Evolutionary conservation across 2,329 filamentous ascomycete species (phyloP), one percentile per base, ranked within the genome.

Genomic region (Penicillium rolfsii): DNA sequence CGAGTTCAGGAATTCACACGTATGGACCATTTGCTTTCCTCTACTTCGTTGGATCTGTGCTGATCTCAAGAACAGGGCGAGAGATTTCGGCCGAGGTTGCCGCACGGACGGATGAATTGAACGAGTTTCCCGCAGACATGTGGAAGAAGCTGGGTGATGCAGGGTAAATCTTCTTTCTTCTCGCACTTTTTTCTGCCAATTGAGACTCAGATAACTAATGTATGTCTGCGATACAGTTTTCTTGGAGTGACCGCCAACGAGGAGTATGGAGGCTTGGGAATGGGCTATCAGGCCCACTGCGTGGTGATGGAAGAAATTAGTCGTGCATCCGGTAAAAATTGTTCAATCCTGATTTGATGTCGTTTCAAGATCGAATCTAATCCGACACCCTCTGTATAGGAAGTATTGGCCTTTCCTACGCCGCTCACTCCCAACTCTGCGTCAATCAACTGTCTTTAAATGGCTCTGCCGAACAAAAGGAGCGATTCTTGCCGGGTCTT

Each of bases 281-380:
- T 98, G 87, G 95, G 95, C 11, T 99, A 98, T 78, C 94, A 98
- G 80, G 94, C 95, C 48, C 95, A 99, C 79, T 96, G 92, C 74
- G 83, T 97, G 6, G 92, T 97, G 49, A 90, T 98, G 87, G 95
- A 99, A 79, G 95, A 98, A 82, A 83, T 99, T 45, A 95, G 90
- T 59, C 85, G 94, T 60, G 94, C 94, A 2, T 94, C 90, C 55
- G 93, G 85, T 77, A 77, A 58, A 61, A 41, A 1, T 81, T 41
- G 24, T 1, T n/a, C 48, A 9, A 36, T 35, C 12, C 2, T 43
- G 5, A 9, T 5, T 26, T 30, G 9, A 16, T 5, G 16, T 33
- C 11, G 2, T 22, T 14, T 14, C 16, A 8, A 22, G 4, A 7
- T 3, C 40, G 0, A 19, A 35, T 22, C 50, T 62, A 52, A 58